Conservation (phyloP, 1,139 yeast genomes). For the Candida neerlandica region DNA sequence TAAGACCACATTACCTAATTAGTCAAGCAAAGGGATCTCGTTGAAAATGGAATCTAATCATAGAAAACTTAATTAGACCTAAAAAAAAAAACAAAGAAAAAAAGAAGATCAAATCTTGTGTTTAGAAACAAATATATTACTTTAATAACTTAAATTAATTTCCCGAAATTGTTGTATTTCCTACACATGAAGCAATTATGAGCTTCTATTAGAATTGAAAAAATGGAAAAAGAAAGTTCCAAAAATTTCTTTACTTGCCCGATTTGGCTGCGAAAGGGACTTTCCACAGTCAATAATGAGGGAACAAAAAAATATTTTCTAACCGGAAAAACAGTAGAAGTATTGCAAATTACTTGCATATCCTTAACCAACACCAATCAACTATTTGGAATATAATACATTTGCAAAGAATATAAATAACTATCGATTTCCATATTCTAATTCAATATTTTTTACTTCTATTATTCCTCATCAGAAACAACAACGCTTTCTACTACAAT, state of each 20-base stretch:
- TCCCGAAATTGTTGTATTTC: background rate
- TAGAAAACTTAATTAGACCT: background rate
- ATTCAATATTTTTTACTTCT: slow-evolving; percentile 1
- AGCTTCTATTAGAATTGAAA: background rate
- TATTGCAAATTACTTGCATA: background rate
- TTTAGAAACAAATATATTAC: background rate
- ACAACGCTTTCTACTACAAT: background rate
- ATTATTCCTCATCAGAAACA: background rate
- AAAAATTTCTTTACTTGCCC: slow-evolving; percentile 9
- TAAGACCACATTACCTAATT: slow-evolving; percentile 1
- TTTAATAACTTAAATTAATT: background rate
- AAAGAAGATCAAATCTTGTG: background rate
- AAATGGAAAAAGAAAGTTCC: background rate
- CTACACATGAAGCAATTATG: background rate
- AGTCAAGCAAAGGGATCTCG: slow-evolving; percentile 1
- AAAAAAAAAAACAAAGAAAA: background rate
- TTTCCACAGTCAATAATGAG: background rate
- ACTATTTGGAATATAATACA: background rate
- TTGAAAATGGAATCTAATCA: background rate
- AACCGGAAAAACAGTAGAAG: background rate
- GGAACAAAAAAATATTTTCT: background rate
- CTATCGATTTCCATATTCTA: background rate
- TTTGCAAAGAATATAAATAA: slow-evolving; percentile 2
- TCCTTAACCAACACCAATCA: background rate
- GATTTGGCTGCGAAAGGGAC: slow-evolving; percentile 17